Conservation (phyloP, 805 yeast genomes). For the Monosporozyma aerobia region DNA sequence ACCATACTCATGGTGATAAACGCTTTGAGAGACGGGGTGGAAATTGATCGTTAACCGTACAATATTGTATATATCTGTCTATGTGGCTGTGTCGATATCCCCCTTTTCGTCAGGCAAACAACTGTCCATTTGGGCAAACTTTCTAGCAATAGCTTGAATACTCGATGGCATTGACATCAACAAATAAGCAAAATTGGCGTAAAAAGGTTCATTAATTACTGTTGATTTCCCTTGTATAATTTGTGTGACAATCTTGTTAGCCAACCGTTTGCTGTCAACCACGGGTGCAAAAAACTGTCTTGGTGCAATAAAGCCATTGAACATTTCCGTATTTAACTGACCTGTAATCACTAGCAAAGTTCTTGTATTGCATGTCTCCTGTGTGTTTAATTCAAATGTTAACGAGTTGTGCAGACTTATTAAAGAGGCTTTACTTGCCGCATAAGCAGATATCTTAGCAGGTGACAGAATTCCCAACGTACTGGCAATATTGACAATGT, state of each 20-base stretch:
- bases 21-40: not conserved
- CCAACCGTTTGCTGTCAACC: constrained; percentile 49
- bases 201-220: constrained; percentile 60
- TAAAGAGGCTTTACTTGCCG: constrained; percentile 79
- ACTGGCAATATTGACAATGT: constrained; percentile 69
- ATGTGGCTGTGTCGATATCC: not conserved
- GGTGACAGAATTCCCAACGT: constrained; percentile 76
- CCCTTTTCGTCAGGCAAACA: constrained; percentile 22
- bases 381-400: constrained; percentile 54
- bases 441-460: constrained; percentile 65
- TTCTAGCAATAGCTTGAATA: constrained; percentile 33
- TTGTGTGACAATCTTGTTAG: constrained; percentile 43
- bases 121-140: constrained; percentile 59
- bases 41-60: not conserved
- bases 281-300: constrained; percentile 70
- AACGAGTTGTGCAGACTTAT: constrained; percentile 78
- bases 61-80: not conserved
- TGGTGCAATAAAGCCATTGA: constrained; percentile 68
- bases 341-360: constrained; percentile 78
- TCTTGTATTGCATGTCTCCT: constrained; percentile 43
- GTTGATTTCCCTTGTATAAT: constrained; percentile 59
- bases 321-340: constrained; percentile 69
- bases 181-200: constrained; percentile 61
- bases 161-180: constrained; percentile 64
- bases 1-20: not conserved